Percentiles rank a stretch among this genome's conserved stretches.
These are phyloP conservation scores for Cubamyces sp. DNA, from an alignment of 768 basidiomycete species.

Conservation along the genomic window DNA sequence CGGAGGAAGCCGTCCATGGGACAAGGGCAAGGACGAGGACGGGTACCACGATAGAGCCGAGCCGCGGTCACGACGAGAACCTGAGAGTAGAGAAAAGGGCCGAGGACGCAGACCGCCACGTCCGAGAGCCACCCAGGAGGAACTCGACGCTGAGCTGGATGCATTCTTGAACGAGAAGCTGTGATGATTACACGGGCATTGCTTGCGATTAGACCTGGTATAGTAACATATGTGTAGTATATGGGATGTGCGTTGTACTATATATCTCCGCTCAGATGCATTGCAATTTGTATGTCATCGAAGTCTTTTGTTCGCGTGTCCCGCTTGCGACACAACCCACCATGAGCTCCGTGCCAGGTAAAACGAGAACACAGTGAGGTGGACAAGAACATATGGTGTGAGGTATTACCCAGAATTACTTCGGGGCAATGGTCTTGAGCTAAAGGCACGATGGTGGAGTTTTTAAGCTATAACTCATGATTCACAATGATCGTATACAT, in stretches of 20 bases:
- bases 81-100: constrained; percentile 31
- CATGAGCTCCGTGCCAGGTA: neutral
- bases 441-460: neutral
- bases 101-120: constrained; percentile 43
- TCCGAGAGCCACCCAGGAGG: constrained; percentile 66
- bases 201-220: constrained; percentile 8
- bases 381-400: neutral
- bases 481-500: constrained; percentile 26
- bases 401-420: constrained; percentile 17
- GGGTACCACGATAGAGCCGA: constrained; percentile 8
- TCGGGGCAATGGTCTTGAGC: constrained; percentile 30
- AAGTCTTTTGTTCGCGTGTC: neutral
- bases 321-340: neutral
- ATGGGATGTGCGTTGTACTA: constrained; percentile 9
- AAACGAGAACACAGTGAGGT: neutral
- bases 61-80: constrained; percentile 10
- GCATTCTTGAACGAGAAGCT: constrained; percentile 66
- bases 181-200: constrained; percentile 27
- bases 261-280: constrained; percentile 16
- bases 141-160: constrained; percentile 83
- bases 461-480: neutral
- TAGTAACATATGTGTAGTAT: constrained; percentile 10
- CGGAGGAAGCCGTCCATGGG: constrained; percentile 25
- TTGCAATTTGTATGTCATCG: neutral
- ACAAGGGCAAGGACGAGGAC: constrained; percentile 27